Base-by-base conservation (phyloP, 768 basidiomycete species). In the Mycena albidolilacea region DNA sequence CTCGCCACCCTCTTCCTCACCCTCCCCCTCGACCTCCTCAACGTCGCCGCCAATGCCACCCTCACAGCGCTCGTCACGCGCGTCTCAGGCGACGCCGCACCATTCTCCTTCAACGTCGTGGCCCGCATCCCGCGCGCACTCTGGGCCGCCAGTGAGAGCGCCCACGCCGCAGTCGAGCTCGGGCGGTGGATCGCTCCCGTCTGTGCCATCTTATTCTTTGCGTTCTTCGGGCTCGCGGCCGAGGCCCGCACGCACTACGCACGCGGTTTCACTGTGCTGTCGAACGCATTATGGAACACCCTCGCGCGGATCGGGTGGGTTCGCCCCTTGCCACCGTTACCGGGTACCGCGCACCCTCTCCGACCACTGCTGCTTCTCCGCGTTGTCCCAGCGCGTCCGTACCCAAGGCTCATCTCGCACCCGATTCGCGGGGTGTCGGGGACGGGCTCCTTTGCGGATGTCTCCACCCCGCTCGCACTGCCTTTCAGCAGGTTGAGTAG, bases 181-280 rank as follows among this genome's bases (percentile, higher is more conserved):
- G 64, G 67, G 8, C 72, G 78, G 2, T 74, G 73, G 73, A 35
- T 77, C 14, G 64, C 46, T 9, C 73, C 77, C 14, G 48, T 35
- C 5, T 81, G 79, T n/a, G 78, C 86, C 2, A 65, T 88, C 44
- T 48, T 89, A 10, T 90, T 91, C 81, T 88, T 92, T 78, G 78
- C 80, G 4, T 86, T 91, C 80, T 91, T 92, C 76, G 87, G 85
- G 1, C 85, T 88, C 52, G 86, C 85, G 0, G 82, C 81, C 60
- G 91, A 90, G 44, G 86, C 88, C 0, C 74, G 80, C 58, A 81
- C 80, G 57, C 83, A 87, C 44, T 90, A 91, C 75, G 30, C 17
- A 19, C 64, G 57, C 37, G 64, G 41, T 0, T 61, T 67, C 41
- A 23, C 19, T 3, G n/a, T 10, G 7, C 19, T 67, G 7, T 64